Percentiles rank a stretch among this genome's conserved stretches.
These are phyloP conservation scores for Jatropha curcas DNA, from an alignment of 345 rosid species.

Conservation along the genomic window DNA sequence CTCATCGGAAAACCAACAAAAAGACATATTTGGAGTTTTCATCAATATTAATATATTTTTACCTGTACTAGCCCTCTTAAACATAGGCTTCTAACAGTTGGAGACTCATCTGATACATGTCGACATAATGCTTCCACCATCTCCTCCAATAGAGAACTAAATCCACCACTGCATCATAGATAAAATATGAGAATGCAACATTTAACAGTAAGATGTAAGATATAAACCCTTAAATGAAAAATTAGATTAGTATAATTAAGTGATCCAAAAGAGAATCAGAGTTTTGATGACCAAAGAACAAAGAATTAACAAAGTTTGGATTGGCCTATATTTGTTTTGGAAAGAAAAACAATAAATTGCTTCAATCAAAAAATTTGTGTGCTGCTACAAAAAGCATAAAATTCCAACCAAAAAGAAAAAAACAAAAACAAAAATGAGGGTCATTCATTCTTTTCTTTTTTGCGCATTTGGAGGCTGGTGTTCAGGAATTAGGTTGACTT, in stretches of 20 bases:
- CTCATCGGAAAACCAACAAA: neutral
- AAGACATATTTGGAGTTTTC: neutral
- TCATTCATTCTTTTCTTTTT: too few relatives aligned
- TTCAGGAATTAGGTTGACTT: neutral
- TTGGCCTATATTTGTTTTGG: too few relatives aligned
- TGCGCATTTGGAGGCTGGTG: neutral
- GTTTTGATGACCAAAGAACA: neutral
- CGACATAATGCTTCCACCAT: conserved; percentile 94
- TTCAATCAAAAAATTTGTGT: too few relatives aligned
- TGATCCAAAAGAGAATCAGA: neutral
- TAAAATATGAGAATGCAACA: conserved; percentile 6
- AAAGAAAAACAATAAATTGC: too few relatives aligned
- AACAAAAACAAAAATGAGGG: too few relatives aligned
- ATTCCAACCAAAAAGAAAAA: too few relatives aligned
- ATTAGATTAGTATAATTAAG: neutral
- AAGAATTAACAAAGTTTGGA: neutral
- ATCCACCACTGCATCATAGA: conserved; percentile 63
- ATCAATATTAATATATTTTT: conserved; percentile 12
- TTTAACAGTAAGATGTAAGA: neutral
- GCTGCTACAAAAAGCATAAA: too few relatives aligned
- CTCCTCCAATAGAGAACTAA: conserved; percentile 72
- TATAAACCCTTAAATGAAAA: neutral
- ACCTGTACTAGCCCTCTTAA: conserved; percentile 95
- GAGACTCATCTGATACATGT: conserved; percentile 94
- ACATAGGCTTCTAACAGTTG: conserved; percentile 92